Percentiles rank a stretch among this genome's conserved stretches.
phyloP scores from a whole-genome alignment of 306 rosid species.

The Abrus pulchellus region DNA sequence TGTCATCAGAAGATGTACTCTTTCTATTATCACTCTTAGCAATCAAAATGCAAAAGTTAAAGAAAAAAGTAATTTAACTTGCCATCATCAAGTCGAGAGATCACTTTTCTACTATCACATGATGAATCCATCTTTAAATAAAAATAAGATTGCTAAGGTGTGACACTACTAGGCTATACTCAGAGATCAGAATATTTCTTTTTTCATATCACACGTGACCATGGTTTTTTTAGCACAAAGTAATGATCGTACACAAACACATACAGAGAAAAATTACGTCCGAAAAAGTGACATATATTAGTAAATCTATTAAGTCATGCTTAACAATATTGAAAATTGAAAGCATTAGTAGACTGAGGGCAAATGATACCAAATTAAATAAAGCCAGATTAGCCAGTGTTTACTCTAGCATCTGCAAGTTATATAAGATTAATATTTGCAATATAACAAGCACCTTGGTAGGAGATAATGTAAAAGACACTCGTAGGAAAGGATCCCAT shows the following conservation, averaged over 20 bases:
- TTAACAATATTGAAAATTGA: background rate
- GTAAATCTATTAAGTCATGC: background rate
- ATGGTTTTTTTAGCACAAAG: background rate
- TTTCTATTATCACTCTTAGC: background rate
- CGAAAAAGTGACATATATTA: too few species aligned
- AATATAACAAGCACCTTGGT: slow-evolving; percentile 41
- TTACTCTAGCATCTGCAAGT: background rate
- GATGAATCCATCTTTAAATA: slow-evolving; percentile 8
- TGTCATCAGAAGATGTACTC: background rate
- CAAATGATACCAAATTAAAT: background rate
- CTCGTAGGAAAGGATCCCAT: slow-evolving; percentile 65
- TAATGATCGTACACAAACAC: background rate
- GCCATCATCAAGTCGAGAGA: slow-evolving; percentile 7
- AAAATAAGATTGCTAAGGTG: too few species aligned
- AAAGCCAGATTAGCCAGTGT: background rate
- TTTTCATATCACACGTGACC: background rate
- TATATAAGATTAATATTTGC: background rate
- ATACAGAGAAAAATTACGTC: too few species aligned
- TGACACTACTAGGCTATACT: too few species aligned
- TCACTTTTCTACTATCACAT: background rate
- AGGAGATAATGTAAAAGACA: slow-evolving; percentile 59
- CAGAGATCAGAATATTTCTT: background rate
- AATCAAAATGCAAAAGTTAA: slow-evolving; percentile 5
- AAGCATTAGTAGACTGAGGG: background rate
- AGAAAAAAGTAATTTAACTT: background rate